Evolutionary conservation across 1,139 yeast species (phyloP).

Genomic region (Blastobotrys buckinghamii): DNA sequence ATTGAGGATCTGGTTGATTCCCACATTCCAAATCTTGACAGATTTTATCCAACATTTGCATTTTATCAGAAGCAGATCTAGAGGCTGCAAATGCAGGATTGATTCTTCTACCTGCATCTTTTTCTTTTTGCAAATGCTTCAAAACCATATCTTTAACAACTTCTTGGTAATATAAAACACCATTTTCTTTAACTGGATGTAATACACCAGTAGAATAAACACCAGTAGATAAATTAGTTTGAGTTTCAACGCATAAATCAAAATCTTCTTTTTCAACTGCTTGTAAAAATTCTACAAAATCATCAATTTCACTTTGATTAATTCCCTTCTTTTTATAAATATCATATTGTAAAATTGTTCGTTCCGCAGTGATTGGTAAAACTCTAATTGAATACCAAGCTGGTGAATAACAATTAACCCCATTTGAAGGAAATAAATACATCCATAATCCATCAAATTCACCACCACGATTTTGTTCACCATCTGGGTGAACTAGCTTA

Average conservation of each 20-base stretch:
- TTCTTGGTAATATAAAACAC: slow-evolving; percentile 6
- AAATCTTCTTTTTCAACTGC: slow-evolving; percentile 7
- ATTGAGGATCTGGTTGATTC: slow-evolving; percentile 7
- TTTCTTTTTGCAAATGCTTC: slow-evolving; percentile 8
- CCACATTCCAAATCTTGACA: slow-evolving; percentile 14
- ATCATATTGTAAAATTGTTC: slow-evolving; percentile 10
- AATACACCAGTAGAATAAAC: neutral
- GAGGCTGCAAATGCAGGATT: slow-evolving; percentile 13
- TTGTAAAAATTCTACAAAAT: slow-evolving; percentile 4
- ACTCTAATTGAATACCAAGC: slow-evolving; percentile 13
- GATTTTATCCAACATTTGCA: slow-evolving; percentile 11
- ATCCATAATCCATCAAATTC: slow-evolving; percentile 3
- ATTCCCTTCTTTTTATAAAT: slow-evolving; percentile 11
- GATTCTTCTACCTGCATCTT: slow-evolving; percentile 7
- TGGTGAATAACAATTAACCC: slow-evolving; percentile 8
- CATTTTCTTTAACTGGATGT: neutral
- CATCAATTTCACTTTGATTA: slow-evolving; percentile 5
- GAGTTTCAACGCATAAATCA: slow-evolving; percentile 5
- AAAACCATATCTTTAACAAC: slow-evolving; percentile 5
- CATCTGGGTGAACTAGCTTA: neutral
- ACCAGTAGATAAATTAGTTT: slow-evolving; percentile 4
- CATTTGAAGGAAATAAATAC: slow-evolving; percentile 10
- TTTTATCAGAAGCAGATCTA: slow-evolving; percentile 8
- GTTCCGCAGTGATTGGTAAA: slow-evolving; percentile 7
- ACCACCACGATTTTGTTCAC: neutral